Conservation (phyloP, 371 early-diverging fungal genomes). For the Dichotomocladium elegans region DNA sequence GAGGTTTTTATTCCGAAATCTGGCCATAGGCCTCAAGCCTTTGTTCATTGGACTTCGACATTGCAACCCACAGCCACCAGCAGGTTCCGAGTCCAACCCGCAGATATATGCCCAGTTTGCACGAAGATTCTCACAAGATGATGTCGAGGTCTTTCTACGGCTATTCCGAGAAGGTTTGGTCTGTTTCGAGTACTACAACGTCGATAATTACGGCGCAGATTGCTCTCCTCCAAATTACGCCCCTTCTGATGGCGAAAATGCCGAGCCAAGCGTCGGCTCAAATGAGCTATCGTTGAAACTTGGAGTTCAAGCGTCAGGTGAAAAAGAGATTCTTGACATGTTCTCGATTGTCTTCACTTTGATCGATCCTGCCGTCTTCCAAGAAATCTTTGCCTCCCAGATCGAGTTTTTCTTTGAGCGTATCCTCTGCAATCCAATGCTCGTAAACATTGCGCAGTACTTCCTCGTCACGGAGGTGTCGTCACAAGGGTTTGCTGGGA, state of each 20-base stretch:
- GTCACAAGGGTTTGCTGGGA: constrained; percentile 75
- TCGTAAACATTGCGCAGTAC: constrained; percentile 86
- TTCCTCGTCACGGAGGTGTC: constrained; percentile 81
- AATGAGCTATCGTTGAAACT: constrained; percentile 28
- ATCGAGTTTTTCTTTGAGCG: constrained; percentile 84
- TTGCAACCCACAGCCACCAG: constrained; percentile 64
- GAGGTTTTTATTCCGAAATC: constrained; percentile 79
- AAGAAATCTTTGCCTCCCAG: constrained; percentile 91
- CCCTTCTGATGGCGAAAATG: constrained; percentile 4
- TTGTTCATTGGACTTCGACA: constrained; percentile 72
- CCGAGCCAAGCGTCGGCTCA: constrained; percentile 33
- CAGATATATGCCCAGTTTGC: constrained; percentile 45
- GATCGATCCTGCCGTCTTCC: constrained; percentile 90
- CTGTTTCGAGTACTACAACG: constrained; percentile 84
- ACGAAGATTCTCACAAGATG: constrained; percentile 67
- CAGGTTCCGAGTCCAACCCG: constrained; percentile 25
- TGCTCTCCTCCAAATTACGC: constrained; percentile 29
- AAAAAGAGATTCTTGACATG: constrained; percentile 89
- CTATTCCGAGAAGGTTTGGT: constrained; percentile 84
- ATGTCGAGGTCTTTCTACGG: constrained; percentile 62
- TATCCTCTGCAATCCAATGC: constrained; percentile 74
- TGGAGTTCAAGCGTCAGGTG: constrained; percentile 63
- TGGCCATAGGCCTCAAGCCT: constrained; percentile 84
- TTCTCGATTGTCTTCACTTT: constrained; percentile 86
- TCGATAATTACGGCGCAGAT: constrained; percentile 67